phyloP scores from a whole-genome alignment of 2,329 filamentous ascomycete genomes.

The Aureobasidium sp. region DNA sequence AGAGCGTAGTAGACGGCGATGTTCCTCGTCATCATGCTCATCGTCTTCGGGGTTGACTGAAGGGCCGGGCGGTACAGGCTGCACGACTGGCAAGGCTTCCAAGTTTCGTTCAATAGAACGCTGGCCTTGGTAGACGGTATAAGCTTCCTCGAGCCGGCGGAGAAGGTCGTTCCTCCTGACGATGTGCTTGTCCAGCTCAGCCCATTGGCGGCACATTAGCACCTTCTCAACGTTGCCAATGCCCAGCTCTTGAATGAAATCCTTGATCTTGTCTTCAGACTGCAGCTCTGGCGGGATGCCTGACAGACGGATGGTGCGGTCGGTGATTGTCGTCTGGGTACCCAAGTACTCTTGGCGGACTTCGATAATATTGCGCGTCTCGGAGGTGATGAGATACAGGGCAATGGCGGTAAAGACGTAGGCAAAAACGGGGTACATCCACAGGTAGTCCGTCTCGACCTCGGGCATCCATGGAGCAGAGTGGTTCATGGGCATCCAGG shows the following conservation, averaged over 20 bases:
- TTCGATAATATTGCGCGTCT: conserved; percentile 79
- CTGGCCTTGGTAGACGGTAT: conserved; percentile 67
- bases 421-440: conserved; percentile 91
- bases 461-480: conserved; percentile 15
- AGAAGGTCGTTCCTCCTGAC: conserved; percentile 58
- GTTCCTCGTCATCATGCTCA: conserved; percentile 43
- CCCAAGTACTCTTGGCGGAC: conserved; percentile 87
- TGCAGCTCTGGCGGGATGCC: conserved; percentile 76
- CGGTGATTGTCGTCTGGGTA: conserved; percentile 89
- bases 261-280: conserved; percentile 74
- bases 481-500: background rate
- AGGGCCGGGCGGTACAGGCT: conserved; percentile 36
- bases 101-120: conserved; percentile 42
- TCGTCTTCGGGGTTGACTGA: conserved; percentile 21
- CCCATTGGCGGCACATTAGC: conserved; percentile 81
- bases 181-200: conserved; percentile 68
- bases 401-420: conserved; percentile 84
- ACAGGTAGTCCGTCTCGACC: conserved; percentile 58
- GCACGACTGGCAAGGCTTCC: conserved; percentile 45
- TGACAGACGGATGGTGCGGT: conserved; percentile 84
- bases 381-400: conserved; percentile 72
- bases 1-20: conserved; percentile 51
- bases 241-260: conserved; percentile 77
- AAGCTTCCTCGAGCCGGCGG: conserved; percentile 71
- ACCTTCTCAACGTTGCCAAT: conserved; percentile 89